These are phyloP conservation scores for Neospora caninum DNA, from an alignment of 169 alveolate genomes.

Conservation along the genomic window DNA sequence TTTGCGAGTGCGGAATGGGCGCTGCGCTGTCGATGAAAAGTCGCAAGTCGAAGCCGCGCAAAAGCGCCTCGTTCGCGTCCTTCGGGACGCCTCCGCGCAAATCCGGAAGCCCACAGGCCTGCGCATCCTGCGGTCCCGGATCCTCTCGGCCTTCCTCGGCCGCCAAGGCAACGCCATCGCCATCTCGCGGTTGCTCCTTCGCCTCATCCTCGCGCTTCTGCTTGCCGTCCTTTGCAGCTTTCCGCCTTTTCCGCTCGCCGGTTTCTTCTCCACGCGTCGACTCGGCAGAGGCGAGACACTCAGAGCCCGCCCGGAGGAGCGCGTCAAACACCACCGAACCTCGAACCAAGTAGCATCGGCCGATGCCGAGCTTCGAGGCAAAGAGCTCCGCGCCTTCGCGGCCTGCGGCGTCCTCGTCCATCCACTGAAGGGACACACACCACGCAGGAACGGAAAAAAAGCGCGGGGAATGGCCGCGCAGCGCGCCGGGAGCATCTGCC, in stretches of 20 bases:
- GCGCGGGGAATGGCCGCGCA: background rate
- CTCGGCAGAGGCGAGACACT: background rate
- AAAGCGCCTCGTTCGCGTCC: conserved; percentile 95
- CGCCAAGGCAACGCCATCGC: background rate
- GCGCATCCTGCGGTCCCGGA: background rate
- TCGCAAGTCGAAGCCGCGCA: conserved; percentile 73
- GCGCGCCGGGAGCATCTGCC: too few relatives aligned
- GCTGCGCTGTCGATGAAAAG: conserved; percentile 78
- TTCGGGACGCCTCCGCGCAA: conserved; percentile 51
- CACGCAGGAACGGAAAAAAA: background rate
- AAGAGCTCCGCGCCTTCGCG: conserved; percentile 90
- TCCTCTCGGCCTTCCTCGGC: background rate
- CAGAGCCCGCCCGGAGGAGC: background rate
- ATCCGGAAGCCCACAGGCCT: conserved; percentile 46
- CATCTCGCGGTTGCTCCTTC: background rate
- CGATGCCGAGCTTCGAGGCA: conserved; percentile 91
- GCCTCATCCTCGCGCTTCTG: background rate
- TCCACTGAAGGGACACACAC: conserved; percentile 79
- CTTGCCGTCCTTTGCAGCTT: background rate
- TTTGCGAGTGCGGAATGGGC: conserved; percentile 87
- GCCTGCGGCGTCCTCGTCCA: conserved; percentile 95
- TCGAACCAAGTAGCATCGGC: conserved; percentile 88
- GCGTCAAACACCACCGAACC: background rate
- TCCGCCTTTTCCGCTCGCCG: background rate
- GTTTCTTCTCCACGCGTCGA: background rate